Percentiles rank a stretch among this genome's conserved stretches.
Conservation (phyloP, 139 green algal species). For the Chlamydomonas sp. region DNA sequence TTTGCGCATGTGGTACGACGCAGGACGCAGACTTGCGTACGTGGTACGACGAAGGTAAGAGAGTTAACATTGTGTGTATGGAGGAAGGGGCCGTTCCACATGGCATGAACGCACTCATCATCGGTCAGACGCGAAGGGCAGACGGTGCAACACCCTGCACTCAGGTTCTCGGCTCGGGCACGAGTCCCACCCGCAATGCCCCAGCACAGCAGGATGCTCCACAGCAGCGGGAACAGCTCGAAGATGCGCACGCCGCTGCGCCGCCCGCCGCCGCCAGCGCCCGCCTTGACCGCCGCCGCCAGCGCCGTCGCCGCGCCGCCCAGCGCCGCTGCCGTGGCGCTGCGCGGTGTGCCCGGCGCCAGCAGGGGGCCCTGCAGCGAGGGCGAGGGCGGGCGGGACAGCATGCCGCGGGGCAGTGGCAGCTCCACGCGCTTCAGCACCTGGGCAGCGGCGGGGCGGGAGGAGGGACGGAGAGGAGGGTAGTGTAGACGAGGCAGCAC, state of each 20-base stretch:
- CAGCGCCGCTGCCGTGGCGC: not conserved
- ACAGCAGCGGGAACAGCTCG: conserved; percentile 53
- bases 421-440: conserved; percentile 44
- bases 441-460: not conserved
- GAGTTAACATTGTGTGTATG: not conserved
- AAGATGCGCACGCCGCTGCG: conserved; percentile 56
- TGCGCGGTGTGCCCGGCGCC: not conserved
- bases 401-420: conserved; percentile 30
- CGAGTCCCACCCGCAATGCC: conserved; percentile 13
- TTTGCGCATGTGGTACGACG: too few species aligned
- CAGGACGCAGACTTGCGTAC: too few species aligned
- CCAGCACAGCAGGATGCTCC: conserved; percentile 41
- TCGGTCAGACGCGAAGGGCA: too few species aligned
- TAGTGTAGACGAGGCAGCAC: too few species aligned
- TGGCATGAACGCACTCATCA: too few species aligned
- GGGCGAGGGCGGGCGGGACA: not conserved
- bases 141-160: too few species aligned
- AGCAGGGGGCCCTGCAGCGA: not conserved
- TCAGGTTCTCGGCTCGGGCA: not conserved
- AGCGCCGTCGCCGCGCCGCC: not conserved
- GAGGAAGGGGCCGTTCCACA: not conserved
- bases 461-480: too few species aligned
- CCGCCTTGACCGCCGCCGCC: not conserved
- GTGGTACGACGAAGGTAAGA: too few species aligned
- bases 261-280: not conserved